Evolutionary conservation across 306 rosid genomes (phyloP).

Genomic region (Vachellia pachyceras): DNA sequence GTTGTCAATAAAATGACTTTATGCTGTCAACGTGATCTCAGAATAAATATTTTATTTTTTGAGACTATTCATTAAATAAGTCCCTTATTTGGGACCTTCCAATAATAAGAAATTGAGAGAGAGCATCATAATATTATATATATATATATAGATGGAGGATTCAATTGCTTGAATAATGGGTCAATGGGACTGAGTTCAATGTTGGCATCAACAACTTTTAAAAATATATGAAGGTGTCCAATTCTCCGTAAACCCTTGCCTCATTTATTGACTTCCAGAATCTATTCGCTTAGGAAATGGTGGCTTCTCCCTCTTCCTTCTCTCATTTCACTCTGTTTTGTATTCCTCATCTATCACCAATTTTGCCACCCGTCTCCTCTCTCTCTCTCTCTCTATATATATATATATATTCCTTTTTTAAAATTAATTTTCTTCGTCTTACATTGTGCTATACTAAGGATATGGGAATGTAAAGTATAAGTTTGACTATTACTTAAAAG

Average conservation of each 20-base stretch:
- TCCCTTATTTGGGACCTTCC: no score
- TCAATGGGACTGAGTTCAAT: conserved; percentile 12
- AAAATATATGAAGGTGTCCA: conserved; percentile 1
- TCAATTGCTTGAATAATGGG: background rate
- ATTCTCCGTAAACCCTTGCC: conserved; percentile 11
- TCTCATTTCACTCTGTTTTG: background rate
- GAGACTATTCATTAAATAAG: no score
- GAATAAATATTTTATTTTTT: no score
- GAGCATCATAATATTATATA: background rate
- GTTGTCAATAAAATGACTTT: no score
- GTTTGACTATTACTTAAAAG: no score
- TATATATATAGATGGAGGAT: background rate
- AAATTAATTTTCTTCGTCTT: background rate
- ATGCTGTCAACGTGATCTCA: no score
- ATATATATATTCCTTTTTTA: no score
- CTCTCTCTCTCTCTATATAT: background rate
- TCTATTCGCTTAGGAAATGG: conserved; percentile 26
- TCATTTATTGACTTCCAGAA: background rate
- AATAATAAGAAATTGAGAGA: background rate
- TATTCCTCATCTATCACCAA: background rate
- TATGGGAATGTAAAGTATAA: no score
- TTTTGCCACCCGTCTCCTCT: background rate
- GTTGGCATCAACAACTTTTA: conserved; percentile 9
- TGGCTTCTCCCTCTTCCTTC: background rate
- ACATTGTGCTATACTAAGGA: background rate